Evolutionary conservation across 2,329 filamentous ascomycete species (phyloP).

Genomic region (Venturia aucupariae): DNA sequence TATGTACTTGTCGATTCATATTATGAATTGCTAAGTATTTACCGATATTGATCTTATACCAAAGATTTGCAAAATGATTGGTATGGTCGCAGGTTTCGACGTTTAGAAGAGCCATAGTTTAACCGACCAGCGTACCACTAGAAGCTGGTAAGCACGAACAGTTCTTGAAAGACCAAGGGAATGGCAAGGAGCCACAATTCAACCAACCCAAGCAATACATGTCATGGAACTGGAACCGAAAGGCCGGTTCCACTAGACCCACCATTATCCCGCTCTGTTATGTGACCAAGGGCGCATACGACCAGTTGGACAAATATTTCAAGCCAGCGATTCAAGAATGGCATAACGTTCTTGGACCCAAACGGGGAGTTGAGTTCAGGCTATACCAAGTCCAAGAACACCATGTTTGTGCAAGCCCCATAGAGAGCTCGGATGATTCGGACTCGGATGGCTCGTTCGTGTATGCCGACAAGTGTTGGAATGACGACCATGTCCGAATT

Average conservation of each 20-base stretch:
- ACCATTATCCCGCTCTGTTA: neutral
- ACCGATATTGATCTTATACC: too few relatives aligned
- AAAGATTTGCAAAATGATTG: too few relatives aligned
- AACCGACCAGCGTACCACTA: neutral
- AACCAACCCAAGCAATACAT: neutral
- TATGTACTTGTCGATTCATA: too few relatives aligned
- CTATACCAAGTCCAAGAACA: too few relatives aligned
- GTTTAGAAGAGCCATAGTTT: too few relatives aligned
- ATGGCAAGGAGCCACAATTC: neutral
- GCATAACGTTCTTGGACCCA: neutral
- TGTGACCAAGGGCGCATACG: neutral
- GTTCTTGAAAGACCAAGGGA: neutral
- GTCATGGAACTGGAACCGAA: neutral
- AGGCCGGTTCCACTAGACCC: neutral
- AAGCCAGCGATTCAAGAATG: neutral
- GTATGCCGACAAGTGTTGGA: too few relatives aligned
- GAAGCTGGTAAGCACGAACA: neutral
- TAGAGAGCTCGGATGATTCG: too few relatives aligned
- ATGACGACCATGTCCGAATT: too few relatives aligned
- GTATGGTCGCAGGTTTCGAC: too few relatives aligned
- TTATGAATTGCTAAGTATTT: too few relatives aligned
- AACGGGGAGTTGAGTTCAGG: neutral
- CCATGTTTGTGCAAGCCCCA: too few relatives aligned
- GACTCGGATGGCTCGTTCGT: too few relatives aligned
- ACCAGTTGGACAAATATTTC: neutral